Evolutionary conservation across 805 yeast species (phyloP).

Genomic region (Ogataea pini): DNA sequence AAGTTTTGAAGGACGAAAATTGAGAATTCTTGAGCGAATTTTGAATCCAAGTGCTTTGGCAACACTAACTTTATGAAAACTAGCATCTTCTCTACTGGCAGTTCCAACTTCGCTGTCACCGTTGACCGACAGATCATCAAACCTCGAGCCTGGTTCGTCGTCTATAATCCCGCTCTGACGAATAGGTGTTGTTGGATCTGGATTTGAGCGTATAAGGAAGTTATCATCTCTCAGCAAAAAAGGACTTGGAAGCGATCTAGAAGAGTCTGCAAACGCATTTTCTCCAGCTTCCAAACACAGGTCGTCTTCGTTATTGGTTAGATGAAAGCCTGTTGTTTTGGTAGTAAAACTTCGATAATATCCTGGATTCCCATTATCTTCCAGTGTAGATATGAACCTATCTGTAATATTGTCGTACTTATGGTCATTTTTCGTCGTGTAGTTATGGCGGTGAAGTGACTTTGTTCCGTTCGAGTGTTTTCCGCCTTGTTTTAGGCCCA

Average conservation of each 20-base stretch:
- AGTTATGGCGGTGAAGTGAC: constrained; percentile 17
- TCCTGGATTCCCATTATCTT: constrained; percentile 28
- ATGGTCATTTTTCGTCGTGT: constrained; percentile 23
- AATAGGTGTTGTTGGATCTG: constrained; percentile 7
- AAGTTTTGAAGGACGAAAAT: constrained; percentile 29
- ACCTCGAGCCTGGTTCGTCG: constrained; percentile 11
- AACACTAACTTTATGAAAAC: constrained; percentile 39
- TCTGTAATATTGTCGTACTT: constrained; percentile 30
- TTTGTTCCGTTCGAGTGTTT: constrained; percentile 5
- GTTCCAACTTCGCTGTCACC: constrained; percentile 10
- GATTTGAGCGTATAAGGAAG: constrained; percentile 21
- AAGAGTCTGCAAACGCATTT: constrained; percentile 12
- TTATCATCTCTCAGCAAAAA: constrained; percentile 25
- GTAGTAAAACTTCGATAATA: constrained; percentile 18
- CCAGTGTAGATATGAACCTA: constrained; percentile 28
- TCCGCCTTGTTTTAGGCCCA: constrained; percentile 2
- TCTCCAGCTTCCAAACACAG: constrained; percentile 14
- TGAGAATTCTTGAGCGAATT: constrained; percentile 43
- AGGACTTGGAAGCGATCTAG: constrained; percentile 14
- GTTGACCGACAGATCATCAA: constrained; percentile 14
- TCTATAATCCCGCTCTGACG: constrained; percentile 14
- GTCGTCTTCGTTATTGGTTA: constrained; percentile 7
- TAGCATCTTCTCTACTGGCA: constrained; percentile 11
- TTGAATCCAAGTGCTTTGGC: constrained; percentile 53
- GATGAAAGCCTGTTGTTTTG: constrained; percentile 13